Base-by-base conservation (phyloP, 2,329 filamentous ascomycete genomes). In the Elsinoe australis region DNA sequence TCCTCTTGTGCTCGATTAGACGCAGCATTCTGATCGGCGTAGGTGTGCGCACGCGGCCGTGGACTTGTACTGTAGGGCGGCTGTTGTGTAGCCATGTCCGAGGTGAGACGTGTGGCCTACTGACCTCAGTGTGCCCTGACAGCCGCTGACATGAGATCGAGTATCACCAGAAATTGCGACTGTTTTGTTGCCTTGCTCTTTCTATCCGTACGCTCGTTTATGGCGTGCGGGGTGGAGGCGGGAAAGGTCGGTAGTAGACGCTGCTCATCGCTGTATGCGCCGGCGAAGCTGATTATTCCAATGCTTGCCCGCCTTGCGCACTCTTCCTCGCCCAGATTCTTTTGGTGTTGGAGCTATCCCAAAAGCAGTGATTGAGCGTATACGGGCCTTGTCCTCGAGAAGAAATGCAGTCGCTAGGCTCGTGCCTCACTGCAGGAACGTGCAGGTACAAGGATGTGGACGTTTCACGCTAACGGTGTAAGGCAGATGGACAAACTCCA, bases 1-100 rank as follows among this genome's bases (percentile, higher is more conserved):
- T 60, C n/a, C n/a, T n/a, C 55, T 47, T 58, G 58, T 48, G 58
- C 56, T 17, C 51, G 49, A 8, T 42, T 35, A 59, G 55, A 45
- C 31, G 59, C 54, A 54, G 53, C 51, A 58, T 59, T 60, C 9
- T 58, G 60, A 55, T 67, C 66, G 33, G 62, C 64, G 52, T 66
- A 64, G 19, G 69, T 69, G 47, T 70, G 64, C 50, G 70, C 70
- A 49, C 68, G 60, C 32, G 63, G 62, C 55, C 68, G 59, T 28
- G 67, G 59, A 60, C 62, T 60, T 51, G 61, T 48, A 49, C 55
- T 54, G 38, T 55, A 58, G 19, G 54, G 51, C 49, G 33, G 54
- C 49, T 50, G 45, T 49, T 21, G 51, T 34, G 17, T 51, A 46
- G 34, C 38, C 47, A 36, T 44, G 45, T 31, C 51, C 47, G 18